Conservation (phyloP, 225 moss, liverwort and hornwort species). For the Anthoceros angustus region DNA sequence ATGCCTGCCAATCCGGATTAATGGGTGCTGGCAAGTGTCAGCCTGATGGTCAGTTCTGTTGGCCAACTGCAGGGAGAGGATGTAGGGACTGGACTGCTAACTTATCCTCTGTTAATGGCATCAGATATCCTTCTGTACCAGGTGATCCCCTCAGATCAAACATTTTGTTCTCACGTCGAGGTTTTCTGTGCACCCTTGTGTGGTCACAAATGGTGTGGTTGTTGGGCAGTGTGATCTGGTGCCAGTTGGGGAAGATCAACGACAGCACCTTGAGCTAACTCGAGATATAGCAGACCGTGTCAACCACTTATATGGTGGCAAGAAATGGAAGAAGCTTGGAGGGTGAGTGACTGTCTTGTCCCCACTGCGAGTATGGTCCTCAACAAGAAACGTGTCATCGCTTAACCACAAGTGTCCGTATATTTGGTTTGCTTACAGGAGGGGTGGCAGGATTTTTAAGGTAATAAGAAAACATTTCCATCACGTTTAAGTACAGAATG, state of each 20-base stretch:
- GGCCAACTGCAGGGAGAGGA: constrained; percentile 61
- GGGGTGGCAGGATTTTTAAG: constrained; percentile 95
- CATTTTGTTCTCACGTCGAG: neutral
- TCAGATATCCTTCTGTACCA: constrained; percentile 94
- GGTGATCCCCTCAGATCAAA: constrained; percentile 13
- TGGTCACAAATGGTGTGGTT: too few relatives aligned
- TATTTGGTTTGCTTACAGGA: constrained; percentile 33
- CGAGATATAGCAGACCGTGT: constrained; percentile 91
- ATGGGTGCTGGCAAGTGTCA: too few relatives aligned
- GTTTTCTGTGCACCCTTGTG: neutral
- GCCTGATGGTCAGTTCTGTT: too few relatives aligned
- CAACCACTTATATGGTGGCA: constrained; percentile 72
- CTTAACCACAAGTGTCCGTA: neutral
- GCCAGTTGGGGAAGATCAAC: constrained; percentile 72
- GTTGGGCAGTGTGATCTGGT: too few relatives aligned
- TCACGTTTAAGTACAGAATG: neutral
- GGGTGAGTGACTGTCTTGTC: constrained; percentile 38
- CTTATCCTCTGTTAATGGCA: constrained; percentile 93
- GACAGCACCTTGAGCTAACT: constrained; percentile 93
- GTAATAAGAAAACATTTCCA: constrained; percentile 15
- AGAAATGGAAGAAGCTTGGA: constrained; percentile 99
- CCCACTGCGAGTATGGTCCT: neutral
- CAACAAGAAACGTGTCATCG: neutral
- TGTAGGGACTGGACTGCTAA: constrained; percentile 80
- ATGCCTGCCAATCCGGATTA: too few relatives aligned